phyloP scores from a whole-genome alignment of 1,284 basidiomycete species.

The Salmacisia buchloeana region DNA sequence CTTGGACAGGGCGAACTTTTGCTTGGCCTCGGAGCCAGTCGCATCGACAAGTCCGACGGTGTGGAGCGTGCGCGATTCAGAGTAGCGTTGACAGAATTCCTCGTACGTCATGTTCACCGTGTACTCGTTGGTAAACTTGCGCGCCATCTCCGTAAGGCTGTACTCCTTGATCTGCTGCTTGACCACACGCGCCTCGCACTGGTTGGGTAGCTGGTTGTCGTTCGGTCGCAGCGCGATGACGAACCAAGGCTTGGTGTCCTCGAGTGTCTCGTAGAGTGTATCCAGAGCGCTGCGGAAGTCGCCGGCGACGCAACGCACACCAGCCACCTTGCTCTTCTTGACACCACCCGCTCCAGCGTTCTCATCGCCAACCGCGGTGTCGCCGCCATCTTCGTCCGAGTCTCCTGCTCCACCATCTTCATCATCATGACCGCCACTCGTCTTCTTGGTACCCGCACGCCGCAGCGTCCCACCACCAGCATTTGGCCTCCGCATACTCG shows the following conservation, averaged over 20 bases:
- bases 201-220: constrained; percentile 86
- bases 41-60: constrained; percentile 54
- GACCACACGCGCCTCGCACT: constrained; percentile 82
- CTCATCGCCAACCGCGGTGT: too few species aligned
- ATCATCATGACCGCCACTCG: constrained; percentile 58
- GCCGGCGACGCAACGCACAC: constrained; percentile 67
- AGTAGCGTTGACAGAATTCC: constrained; percentile 73
- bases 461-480: constrained; percentile 18
- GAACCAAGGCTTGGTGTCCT: constrained; percentile 86
- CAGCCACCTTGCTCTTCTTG: constrained; percentile 19
- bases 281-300: constrained; percentile 79
- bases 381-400: constrained; percentile 41
- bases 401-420: constrained; percentile 60
- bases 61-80: constrained; percentile 31
- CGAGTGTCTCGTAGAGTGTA: constrained; percentile 78
- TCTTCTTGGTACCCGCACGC: constrained; percentile 35
- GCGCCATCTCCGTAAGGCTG: constrained; percentile 68
- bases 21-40: constrained; percentile 53
- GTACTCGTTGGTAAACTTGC: constrained; percentile 42
- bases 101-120: constrained; percentile 72
- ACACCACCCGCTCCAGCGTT: too few species aligned
- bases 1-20: constrained; percentile 53
- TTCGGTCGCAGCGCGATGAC: constrained; percentile 90
- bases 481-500: constrained; percentile 56
- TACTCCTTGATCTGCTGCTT: constrained; percentile 83